A percentile compares a stretch with the other conserved stretches of the same genome.
Evolutionary conservation across 768 basidiomycete species (phyloP).

Genomic region (Galerina marginata): DNA sequence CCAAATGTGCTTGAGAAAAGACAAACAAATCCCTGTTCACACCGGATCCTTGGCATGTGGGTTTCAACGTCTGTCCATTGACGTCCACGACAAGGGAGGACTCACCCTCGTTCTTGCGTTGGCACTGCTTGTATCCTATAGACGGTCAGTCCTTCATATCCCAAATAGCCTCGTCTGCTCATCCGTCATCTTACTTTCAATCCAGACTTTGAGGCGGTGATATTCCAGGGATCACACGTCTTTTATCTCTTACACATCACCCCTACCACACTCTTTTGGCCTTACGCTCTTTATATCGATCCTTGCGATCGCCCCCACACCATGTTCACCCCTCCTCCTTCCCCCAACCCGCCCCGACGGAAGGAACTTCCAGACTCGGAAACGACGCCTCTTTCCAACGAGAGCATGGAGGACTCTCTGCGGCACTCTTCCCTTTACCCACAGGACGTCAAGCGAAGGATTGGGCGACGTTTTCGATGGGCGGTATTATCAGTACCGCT

Average conservation of each 20-base stretch:
- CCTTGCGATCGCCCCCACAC: slow-evolving; percentile 12
- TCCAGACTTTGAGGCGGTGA: slow-evolving; percentile 14
- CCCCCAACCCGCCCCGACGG: slow-evolving; percentile 29
- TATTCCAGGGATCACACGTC: slow-evolving; percentile 21
- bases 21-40: slow-evolving; percentile 9
- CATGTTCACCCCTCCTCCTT: slow-evolving; percentile 44
- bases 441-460: slow-evolving; percentile 43
- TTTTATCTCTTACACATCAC: slow-evolving; percentile 13
- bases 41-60: slow-evolving; percentile 15
- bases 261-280: slow-evolving; percentile 29
- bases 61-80: slow-evolving; percentile 14
- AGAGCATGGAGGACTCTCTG: slow-evolving; percentile 1
- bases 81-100: slow-evolving; percentile 14
- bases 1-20: slow-evolving; percentile 2
- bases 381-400: slow-evolving; percentile 14
- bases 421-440: background rate
- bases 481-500: slow-evolving; percentile 62
- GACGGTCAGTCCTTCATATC: slow-evolving; percentile 2
- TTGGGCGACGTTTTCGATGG: slow-evolving; percentile 51
- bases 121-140: background rate
- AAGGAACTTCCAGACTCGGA: slow-evolving; percentile 9
- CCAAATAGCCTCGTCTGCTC: background rate
- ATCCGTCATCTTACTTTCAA: background rate
- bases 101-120: slow-evolving; percentile 6
- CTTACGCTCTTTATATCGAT: slow-evolving; percentile 28